Evolutionary conservation across 140 eudicot species (phyloP).

Genomic region (Ambrosia hybrid): DNA sequence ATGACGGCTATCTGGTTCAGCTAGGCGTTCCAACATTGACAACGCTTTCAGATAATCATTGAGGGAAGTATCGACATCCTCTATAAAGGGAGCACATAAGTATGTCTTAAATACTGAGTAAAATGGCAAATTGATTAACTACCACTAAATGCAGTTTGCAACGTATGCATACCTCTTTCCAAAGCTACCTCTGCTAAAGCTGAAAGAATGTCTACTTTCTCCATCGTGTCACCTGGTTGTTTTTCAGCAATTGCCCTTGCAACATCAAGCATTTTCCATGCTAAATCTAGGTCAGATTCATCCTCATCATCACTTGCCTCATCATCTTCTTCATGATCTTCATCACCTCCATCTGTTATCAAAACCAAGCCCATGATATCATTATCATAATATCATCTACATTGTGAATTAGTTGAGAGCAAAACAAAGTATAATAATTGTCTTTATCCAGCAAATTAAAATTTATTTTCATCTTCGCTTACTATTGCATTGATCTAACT

Average conservation of each 20-base stretch:
- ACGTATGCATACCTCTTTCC: constrained; percentile 72
- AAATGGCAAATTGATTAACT: background rate
- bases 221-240: constrained; percentile 76
- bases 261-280: constrained; percentile 99
- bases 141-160: constrained; percentile 2
- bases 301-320: constrained; percentile 85
- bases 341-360: constrained; percentile 45
- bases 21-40: constrained; percentile 80
- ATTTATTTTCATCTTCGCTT: background rate
- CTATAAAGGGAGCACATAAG: constrained; percentile 39
- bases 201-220: constrained; percentile 80
- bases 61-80: constrained; percentile 96
- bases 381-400: constrained; percentile 1
- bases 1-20: constrained; percentile 89
- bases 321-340: constrained; percentile 57
- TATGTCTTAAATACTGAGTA: background rate
- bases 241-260: constrained; percentile 94
- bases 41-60: constrained; percentile 85
- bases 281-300: constrained; percentile 93
- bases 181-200: constrained; percentile 81
- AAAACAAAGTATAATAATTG: background rate
- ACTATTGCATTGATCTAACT: background rate
- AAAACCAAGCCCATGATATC: constrained; percentile 4
- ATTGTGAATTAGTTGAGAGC: background rate
- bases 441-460: background rate